A percentile compares a stretch with the other conserved stretches of the same genome.
phyloP scores from a whole-genome alignment of 805 yeast species.

The Wickerhamomyces bisporus region DNA sequence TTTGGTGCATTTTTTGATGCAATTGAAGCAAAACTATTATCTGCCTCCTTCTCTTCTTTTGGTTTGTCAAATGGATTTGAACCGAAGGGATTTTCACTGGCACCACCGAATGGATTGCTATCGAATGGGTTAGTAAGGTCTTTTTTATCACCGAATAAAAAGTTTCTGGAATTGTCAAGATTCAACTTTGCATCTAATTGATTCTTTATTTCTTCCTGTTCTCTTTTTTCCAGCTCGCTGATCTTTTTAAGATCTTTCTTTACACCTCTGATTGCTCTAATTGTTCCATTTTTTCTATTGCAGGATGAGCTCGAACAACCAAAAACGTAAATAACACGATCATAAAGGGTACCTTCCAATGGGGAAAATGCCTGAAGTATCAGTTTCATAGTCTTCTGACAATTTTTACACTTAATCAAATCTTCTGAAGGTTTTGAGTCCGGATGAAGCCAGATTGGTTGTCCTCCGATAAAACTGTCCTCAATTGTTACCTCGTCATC shows the following conservation, averaged over 20 bases:
- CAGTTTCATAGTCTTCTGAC: constrained; percentile 58
- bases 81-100: constrained; percentile 20
- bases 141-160: constrained; percentile 26
- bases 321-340: constrained; percentile 76
- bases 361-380: constrained; percentile 81
- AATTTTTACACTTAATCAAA: constrained; percentile 57
- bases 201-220: constrained; percentile 36
- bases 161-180: constrained; percentile 36
- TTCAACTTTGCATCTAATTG: constrained; percentile 40
- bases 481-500: constrained; percentile 42
- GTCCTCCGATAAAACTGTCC: constrained; percentile 82
- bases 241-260: constrained; percentile 50
- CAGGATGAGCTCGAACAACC: constrained; percentile 64
- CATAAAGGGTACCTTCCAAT: constrained; percentile 64
- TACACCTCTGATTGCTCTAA: constrained; percentile 75
- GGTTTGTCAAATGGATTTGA: constrained; percentile 16
- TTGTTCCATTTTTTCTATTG: constrained; percentile 60
- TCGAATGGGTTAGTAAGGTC: background rate
- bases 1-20: constrained; percentile 25
- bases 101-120: constrained; percentile 37
- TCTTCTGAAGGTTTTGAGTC: constrained; percentile 51
- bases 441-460: constrained; percentile 64
- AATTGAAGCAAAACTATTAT: constrained; percentile 27
- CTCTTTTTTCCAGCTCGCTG: constrained; percentile 32
- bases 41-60: constrained; percentile 2